phyloP scores from a whole-genome alignment of 306 rosid species.

The Corylus avellana region DNA sequence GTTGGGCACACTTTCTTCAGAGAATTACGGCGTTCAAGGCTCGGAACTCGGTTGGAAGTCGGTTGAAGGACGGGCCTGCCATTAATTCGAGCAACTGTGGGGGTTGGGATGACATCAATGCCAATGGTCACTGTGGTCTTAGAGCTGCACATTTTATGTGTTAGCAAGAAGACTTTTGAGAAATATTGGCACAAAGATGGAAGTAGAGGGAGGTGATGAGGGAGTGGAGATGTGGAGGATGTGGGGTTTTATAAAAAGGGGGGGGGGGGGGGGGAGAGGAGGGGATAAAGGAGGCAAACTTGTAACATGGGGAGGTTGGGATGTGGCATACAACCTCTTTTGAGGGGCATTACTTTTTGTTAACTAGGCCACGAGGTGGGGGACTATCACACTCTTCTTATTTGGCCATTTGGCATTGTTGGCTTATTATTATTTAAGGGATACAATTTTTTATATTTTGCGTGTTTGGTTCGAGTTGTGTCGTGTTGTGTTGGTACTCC shows the following conservation, averaged over 20 bases:
- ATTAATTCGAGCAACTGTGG: conserved; percentile 55
- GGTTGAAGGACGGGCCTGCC: conserved; percentile 92
- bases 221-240: conserved; percentile 41
- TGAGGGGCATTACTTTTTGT: conserved; percentile 53
- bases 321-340: conserved; percentile 69
- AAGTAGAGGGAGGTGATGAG: conserved; percentile 31
- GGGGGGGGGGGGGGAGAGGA: conserved; percentile 40
- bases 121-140: conserved; percentile 62
- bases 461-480: no score
- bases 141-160: conserved; percentile 64
- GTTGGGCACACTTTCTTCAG: conserved; percentile 58
- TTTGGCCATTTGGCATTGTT: conserved; percentile 43
- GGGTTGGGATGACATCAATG: conserved; percentile 37
- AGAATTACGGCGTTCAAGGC: conserved; percentile 62
- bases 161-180: conserved; percentile 2
- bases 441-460: no score
- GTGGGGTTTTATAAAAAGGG: conserved; percentile 51
- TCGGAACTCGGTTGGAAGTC: conserved; percentile 71
- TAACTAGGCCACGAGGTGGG: conserved; percentile 49
- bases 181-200: conserved; percentile 27
- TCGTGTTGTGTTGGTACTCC: no score
- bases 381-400: conserved; percentile 32
- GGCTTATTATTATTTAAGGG: background rate
- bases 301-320: conserved; percentile 83
- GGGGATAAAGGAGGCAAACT: conserved; percentile 27